Conservation (phyloP, 1,139 yeast species). For the Candida sp. region DNA sequence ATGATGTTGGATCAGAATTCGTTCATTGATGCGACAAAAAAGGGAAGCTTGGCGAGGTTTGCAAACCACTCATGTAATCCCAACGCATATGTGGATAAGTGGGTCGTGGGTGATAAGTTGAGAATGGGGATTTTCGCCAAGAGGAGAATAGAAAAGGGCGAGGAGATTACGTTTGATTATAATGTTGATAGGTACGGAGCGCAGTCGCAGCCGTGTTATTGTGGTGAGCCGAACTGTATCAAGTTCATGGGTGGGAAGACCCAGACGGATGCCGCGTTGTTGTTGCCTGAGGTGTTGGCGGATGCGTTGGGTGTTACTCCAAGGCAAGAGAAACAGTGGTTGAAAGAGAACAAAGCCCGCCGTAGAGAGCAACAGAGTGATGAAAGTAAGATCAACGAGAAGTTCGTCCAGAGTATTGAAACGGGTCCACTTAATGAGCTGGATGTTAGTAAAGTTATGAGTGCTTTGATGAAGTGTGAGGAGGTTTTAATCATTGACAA, state of each 20-base stretch:
- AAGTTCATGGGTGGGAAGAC: conserved; percentile 97
- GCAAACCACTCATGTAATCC: conserved; percentile 96
- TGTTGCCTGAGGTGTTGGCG: conserved; percentile 81
- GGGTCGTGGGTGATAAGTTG: conserved; percentile 93
- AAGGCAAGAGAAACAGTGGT: conserved; percentile 64
- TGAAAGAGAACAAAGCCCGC: conserved; percentile 58
- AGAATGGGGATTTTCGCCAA: conserved; percentile 96
- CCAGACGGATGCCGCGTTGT: conserved; percentile 87
- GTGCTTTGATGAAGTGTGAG: conserved; percentile 78
- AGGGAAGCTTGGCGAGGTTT: conserved; percentile 88
- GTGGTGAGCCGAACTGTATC: conserved; percentile 92
- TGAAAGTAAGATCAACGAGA: conserved; percentile 63
- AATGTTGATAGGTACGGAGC: conserved; percentile 98
- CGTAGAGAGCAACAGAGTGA: conserved; percentile 54
- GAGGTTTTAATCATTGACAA: conserved; percentile 69
- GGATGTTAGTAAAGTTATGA: conserved; percentile 84
- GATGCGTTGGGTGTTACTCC: conserved; percentile 86
- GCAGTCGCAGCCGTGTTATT: conserved; percentile 90
- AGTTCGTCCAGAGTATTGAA: conserved; percentile 63
- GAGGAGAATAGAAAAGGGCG: conserved; percentile 72
- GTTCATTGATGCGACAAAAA: conserved; percentile 91
- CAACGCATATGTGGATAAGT: conserved; percentile 93
- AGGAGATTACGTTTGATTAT: conserved; percentile 94
- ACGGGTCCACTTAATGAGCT: conserved; percentile 52
- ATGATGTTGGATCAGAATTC: conserved; percentile 97